Percentiles rank a stretch among this genome's conserved stretches.
phyloP scores from a whole-genome alignment of 1,284 basidiomycete genomes.

The Ustilago sp. region DNA sequence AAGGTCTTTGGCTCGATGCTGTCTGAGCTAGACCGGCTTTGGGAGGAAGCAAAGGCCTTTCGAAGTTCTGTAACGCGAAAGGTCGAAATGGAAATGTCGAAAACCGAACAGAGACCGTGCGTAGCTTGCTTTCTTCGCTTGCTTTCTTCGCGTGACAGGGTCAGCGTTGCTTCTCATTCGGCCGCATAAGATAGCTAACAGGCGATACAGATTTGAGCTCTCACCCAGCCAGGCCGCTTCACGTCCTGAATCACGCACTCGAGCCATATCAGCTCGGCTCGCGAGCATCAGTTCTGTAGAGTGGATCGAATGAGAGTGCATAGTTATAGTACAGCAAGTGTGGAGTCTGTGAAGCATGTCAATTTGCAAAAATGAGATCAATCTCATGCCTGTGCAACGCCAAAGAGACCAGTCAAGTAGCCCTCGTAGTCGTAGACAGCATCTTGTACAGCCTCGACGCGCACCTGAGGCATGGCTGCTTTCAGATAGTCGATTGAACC shows the following conservation, averaged over 20 bases:
- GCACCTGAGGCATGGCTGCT: conserved; percentile 58
- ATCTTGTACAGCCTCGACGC: conserved; percentile 56
- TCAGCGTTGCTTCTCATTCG: conserved; percentile 1
- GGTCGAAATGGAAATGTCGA: conserved; percentile 1
- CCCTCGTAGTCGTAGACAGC: conserved; percentile 61
- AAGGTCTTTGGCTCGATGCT: neutral
- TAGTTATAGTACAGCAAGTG: conserved; percentile 22
- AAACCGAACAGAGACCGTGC: conserved; percentile 12
- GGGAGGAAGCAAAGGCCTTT: neutral
- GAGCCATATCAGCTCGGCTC: neutral
- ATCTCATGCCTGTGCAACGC: conserved; percentile 35
- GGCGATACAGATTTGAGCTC: too few relatives aligned
- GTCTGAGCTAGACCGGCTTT: neutral
- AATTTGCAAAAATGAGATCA: neutral
- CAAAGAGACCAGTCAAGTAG: conserved; percentile 54
- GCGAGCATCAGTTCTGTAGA: neutral
- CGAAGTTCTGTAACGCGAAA: conserved; percentile 7
- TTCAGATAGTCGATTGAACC: conserved; percentile 83
- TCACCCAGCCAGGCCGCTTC: too few relatives aligned
- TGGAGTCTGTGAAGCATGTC: neutral
- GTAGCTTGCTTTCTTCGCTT: conserved; percentile 7
- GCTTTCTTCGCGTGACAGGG: conserved; percentile 7
- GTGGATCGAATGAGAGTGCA: neutral
- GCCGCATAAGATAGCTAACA: conserved; percentile 1
- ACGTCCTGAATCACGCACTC: neutral